These are phyloP conservation scores for Russula sp. DNA, from an alignment of 768 basidiomycete genomes.

Conservation along the genomic window DNA sequence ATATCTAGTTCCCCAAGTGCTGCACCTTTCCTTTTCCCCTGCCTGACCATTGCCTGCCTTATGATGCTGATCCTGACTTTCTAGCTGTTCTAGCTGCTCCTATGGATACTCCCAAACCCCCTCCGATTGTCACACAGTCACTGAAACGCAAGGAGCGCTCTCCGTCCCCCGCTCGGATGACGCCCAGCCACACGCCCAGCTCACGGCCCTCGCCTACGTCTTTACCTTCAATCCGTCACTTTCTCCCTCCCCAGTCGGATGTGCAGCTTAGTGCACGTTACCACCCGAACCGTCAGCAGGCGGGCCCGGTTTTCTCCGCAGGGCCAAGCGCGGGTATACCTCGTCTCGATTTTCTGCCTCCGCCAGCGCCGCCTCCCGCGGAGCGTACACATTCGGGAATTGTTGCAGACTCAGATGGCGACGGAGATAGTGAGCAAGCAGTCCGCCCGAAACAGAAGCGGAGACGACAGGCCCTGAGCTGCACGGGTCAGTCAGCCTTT, in stretches of 20 bases:
- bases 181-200: constrained; percentile 4
- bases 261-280: constrained; percentile 17
- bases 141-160: constrained; percentile 25
- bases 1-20: constrained; percentile 21
- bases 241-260: constrained; percentile 21
- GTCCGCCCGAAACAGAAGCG: constrained; percentile 78
- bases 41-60: constrained; percentile 12
- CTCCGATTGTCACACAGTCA: constrained; percentile 16
- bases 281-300: constrained; percentile 15
- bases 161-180: constrained; percentile 18
- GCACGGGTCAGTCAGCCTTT: constrained; percentile 56
- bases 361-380: constrained; percentile 13
- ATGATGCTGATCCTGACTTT: constrained; percentile 13
- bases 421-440: constrained; percentile 36
- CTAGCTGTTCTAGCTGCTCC: constrained; percentile 3
- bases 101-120: constrained; percentile 22
- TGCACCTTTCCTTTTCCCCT: constrained; percentile 18
- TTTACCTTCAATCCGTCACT: constrained; percentile 24
- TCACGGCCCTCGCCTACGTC: constrained; percentile 23
- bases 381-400: constrained; percentile 31
- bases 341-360: constrained; percentile 21
- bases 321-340: constrained; percentile 23
- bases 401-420: constrained; percentile 52
- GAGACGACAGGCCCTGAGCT: constrained; percentile 75
- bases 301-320: constrained; percentile 10